These are phyloP conservation scores for Hanseniaspora jakobsenii DNA, from an alignment of 805 yeast species.

Conservation along the genomic window DNA sequence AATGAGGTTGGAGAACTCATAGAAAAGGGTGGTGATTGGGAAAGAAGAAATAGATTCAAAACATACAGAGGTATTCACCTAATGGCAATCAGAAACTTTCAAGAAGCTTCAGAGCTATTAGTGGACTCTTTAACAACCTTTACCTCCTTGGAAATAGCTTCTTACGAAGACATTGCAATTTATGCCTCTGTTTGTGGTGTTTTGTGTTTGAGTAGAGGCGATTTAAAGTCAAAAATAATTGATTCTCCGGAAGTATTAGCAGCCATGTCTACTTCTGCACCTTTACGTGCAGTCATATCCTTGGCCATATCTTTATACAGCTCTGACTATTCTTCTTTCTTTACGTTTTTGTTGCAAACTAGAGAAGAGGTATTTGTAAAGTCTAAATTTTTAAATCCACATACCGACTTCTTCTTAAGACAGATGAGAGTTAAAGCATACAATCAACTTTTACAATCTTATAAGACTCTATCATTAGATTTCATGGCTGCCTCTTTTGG, in stretches of 20 bases:
- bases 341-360: slow-evolving; percentile 64
- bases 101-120: slow-evolving; percentile 70
- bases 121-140: slow-evolving; percentile 91
- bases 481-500: slow-evolving; percentile 93
- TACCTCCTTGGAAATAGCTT: slow-evolving; percentile 79
- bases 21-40: slow-evolving; percentile 99
- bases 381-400: slow-evolving; percentile 58
- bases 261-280: slow-evolving; percentile 55
- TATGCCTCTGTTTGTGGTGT: slow-evolving; percentile 85
- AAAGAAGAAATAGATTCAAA: slow-evolving; percentile 87
- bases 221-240: slow-evolving; percentile 68
- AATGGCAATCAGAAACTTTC: slow-evolving; percentile 74
- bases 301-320: slow-evolving; percentile 78
- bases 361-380: slow-evolving; percentile 58
- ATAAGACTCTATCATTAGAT: slow-evolving; percentile 75
- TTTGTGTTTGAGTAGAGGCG: slow-evolving; percentile 67
- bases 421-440: slow-evolving; percentile 93
- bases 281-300: slow-evolving; percentile 67
- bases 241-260: slow-evolving; percentile 91
- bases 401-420: slow-evolving; percentile 72
- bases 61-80: slow-evolving; percentile 78
- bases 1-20: slow-evolving; percentile 63
- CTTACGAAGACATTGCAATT: slow-evolving; percentile 80
- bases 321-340: slow-evolving; percentile 72
- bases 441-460: slow-evolving; percentile 85